These are phyloP conservation scores for Dissoconium aciculare DNA, from an alignment of 2,329 filamentous ascomycete species.

Conservation along the genomic window DNA sequence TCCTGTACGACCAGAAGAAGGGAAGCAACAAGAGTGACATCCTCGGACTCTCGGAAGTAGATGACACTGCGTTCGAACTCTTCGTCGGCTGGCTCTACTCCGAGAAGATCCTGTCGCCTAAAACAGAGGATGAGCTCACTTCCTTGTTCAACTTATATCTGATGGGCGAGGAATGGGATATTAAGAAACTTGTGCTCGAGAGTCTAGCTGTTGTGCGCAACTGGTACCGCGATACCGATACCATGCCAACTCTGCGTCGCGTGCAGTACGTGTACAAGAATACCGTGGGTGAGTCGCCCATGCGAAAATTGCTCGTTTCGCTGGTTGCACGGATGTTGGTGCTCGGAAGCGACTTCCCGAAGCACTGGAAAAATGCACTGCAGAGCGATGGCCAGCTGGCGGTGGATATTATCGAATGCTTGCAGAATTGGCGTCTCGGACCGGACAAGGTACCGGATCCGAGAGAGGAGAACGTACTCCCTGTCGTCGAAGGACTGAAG, in stretches of 20 bases:
- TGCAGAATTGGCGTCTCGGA: constrained; percentile 41
- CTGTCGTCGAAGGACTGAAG: constrained; percentile 22
- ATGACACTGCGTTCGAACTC: constrained; percentile 36
- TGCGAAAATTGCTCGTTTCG: constrained; percentile 28
- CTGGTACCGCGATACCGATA: constrained; percentile 39
- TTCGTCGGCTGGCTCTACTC: constrained; percentile 42
- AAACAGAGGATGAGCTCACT: constrained; percentile 36
- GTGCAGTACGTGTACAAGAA: constrained; percentile 32
- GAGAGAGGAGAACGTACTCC: constrained; percentile 29
- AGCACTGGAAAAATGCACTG: constrained; percentile 41
- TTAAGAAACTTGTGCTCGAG: constrained; percentile 32
- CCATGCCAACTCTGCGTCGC: constrained; percentile 37
- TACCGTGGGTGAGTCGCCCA: constrained; percentile 18
- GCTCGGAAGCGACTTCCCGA: constrained; percentile 34
- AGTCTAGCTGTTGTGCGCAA: constrained; percentile 36
- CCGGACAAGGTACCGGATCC: constrained; percentile 35
- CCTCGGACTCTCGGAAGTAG: constrained; percentile 38
- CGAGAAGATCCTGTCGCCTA: constrained; percentile 31
- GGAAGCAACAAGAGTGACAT: constrained; percentile 21
- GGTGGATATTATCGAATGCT: constrained; percentile 39
- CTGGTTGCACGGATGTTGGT: constrained; percentile 38
- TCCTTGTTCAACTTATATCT: constrained; percentile 40
- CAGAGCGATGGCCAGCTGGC: constrained; percentile 40
- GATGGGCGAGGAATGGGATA: constrained; percentile 39
- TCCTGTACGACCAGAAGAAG: constrained; percentile 31